phyloP scores from a whole-genome alignment of 768 basidiomycete genomes.

The Clathrus columnatus region DNA sequence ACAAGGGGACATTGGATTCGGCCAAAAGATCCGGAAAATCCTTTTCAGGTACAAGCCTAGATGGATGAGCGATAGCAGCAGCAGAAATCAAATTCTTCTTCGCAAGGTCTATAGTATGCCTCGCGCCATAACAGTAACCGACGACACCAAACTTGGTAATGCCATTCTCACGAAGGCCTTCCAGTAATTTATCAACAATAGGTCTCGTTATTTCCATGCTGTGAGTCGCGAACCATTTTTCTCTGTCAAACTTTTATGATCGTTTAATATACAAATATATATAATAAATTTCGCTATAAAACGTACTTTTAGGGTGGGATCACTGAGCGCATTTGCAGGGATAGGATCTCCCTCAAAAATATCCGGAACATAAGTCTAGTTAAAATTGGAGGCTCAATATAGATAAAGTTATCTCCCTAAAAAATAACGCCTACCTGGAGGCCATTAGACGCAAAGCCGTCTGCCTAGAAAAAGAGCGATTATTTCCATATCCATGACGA shows the following conservation, averaged over 20 bases:
- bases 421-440: conserved; percentile 6
- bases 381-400: neutral
- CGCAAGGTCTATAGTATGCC: conserved; percentile 16
- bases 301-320: neutral
- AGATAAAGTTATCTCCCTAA: neutral
- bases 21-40: conserved; percentile 8
- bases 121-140: conserved; percentile 22
- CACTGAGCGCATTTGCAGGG: conserved; percentile 11
- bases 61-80: conserved; percentile 10
- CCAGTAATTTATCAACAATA: conserved; percentile 16
- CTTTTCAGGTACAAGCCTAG: conserved; percentile 3
- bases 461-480: neutral
- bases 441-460: conserved; percentile 10
- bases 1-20: conserved; percentile 8
- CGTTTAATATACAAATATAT: neutral
- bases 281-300: neutral
- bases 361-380: conserved; percentile 10
- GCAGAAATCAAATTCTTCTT: conserved; percentile 8
- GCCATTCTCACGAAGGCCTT: conserved; percentile 19
- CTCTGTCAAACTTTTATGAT: conserved; percentile 13
- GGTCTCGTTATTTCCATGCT: conserved; percentile 12
- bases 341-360: conserved; percentile 17
- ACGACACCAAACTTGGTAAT: conserved; percentile 17
- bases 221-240: conserved; percentile 14
- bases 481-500: neutral